phyloP scores from a whole-genome alignment of 495 filamentous ascomycete genomes.

The Trichoderma reesei region DNA sequence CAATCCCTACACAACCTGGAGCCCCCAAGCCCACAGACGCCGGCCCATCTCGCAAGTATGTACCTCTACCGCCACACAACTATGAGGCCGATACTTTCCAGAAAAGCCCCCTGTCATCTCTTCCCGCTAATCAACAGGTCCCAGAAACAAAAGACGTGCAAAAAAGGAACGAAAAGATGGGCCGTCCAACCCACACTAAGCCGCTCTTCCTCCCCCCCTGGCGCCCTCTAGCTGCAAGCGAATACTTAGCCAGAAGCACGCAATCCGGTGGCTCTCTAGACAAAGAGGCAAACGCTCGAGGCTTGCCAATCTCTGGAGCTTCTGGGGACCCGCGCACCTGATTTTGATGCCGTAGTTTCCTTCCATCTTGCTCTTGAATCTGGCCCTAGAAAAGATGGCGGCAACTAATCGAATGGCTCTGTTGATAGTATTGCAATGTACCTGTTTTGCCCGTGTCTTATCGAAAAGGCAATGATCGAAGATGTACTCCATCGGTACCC shows the following conservation, averaged over 20 bases:
- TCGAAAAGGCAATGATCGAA: not conserved
- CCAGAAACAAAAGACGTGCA: not conserved
- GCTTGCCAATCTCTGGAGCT: not conserved
- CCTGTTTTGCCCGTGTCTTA: no score
- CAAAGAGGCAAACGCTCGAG: not conserved
- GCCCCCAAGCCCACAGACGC: no score
- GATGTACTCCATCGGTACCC: not conserved
- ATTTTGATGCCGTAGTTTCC: not conserved
- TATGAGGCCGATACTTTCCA: not conserved
- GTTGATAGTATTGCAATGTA: not conserved
- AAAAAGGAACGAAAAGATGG: not conserved
- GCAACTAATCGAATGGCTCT: not conserved
- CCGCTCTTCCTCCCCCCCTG: not conserved
- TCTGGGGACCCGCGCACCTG: not conserved
- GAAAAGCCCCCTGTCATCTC: not conserved
- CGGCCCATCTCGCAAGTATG: not conserved
- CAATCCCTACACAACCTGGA: not conserved
- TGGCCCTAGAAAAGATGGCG: not conserved
- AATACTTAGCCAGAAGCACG: conserved; percentile 1
- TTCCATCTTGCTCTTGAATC: not conserved
- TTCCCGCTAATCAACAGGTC: not conserved
- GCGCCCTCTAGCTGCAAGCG: conserved; percentile 1
- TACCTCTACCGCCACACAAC: not conserved
- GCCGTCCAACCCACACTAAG: not conserved
- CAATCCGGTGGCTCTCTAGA: conserved; percentile 8